Evolutionary conservation across 768 basidiomycete genomes (phyloP), one percentile per base, ranked within the genome.

Genomic region (Crepidotus variabilis): DNA sequence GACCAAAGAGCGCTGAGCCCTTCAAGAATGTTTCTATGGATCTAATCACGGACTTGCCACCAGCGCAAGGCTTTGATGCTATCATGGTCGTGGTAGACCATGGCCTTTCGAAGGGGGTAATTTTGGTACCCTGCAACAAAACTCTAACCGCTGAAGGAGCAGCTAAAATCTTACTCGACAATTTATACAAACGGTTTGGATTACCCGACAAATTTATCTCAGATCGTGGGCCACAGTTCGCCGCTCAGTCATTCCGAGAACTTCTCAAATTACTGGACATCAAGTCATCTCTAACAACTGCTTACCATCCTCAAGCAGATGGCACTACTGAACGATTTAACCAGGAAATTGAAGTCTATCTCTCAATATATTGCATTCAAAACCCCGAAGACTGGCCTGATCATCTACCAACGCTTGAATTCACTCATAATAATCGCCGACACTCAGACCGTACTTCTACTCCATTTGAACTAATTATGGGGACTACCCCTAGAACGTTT

Each of bases 111-210:
- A 69, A 69, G 55, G 64, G 64, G 54, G 54, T 62, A 43, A 55
- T 64, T 20, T 22, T 63, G 1, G 47, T 51, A 6, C 59, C 62
- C 16, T 57, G 53, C 13, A 50, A 6, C 0, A 63, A 65, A 49
- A 59, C 16, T 14, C 35, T 60, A 1, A 56, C 47, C 3, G 45
- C 57, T 1, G 46, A 20, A 1, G 51, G 34, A 8, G n/a, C 18
- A 1, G 47, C 70, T 0, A 2, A 59, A 3, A 46, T 63, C 0
- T 62, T 61, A 13, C 50, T 52, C 0, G 57, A 67, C 8, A 18
- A 67, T 16, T 53, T 72, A 0, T 69, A 55, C 36, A 55, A 57
- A 50, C 55, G 59, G 9, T 67, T 65, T 47, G 70, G 72, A 8
- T 32, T 71, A 0, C 65, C 71, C 0, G 5, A 18, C 0, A 60